Base-by-base conservation (phyloP, 768 basidiomycete species). In the Trametes cingulata region DNA sequence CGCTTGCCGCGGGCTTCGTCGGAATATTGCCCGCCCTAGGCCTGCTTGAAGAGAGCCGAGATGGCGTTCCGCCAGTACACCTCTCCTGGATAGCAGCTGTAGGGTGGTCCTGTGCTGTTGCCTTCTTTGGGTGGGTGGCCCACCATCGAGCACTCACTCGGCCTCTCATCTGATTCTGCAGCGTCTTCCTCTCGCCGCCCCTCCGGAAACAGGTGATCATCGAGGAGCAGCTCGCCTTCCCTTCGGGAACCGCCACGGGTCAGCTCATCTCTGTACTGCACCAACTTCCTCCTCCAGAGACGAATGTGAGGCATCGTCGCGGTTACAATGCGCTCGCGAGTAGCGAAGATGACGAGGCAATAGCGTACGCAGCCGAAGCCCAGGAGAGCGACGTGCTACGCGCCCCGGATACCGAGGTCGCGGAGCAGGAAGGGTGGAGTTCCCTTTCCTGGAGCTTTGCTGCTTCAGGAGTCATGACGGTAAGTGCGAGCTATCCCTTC, bases 111-210 rank as follows among this genome's bases (percentile, higher is more conserved):
- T 87, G 85, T 62, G 91, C 88, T 6, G 83, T 96, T 25, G 95
- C 95, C 4, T 98, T 95, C 77, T 98, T 98, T 74, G 96, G 95
- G 84, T 89, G 60, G 43, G 65, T 53, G 25, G 25, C 40, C 9
- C 35, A 19, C 22, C 14, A 14, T 24, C 29, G 40, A 4, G 36
- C 29, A 41, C 17, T 13, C 52, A 4, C 22, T 20, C 13, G 33
- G 19, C 43, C 35, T 40, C 64, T 24, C 66, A 51, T 39, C 57
- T 62, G 6, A 65, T 37, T 20, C 8, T 20, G 12, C 57, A 92
- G 91, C 5, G 95, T 98, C n/a, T 96, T 98, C 73, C 80, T 98
- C 41, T 96, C 96, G 1, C 93, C 95, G 15, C 96, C 95, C 7
- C 82, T 98, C 27, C 85, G 96, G 47, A 91, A 92, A 70, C 95